These are phyloP conservation scores for Coemansia sp. DNA, from an alignment of 192 early-diverging fungal genomes.

Conservation along the genomic window DNA sequence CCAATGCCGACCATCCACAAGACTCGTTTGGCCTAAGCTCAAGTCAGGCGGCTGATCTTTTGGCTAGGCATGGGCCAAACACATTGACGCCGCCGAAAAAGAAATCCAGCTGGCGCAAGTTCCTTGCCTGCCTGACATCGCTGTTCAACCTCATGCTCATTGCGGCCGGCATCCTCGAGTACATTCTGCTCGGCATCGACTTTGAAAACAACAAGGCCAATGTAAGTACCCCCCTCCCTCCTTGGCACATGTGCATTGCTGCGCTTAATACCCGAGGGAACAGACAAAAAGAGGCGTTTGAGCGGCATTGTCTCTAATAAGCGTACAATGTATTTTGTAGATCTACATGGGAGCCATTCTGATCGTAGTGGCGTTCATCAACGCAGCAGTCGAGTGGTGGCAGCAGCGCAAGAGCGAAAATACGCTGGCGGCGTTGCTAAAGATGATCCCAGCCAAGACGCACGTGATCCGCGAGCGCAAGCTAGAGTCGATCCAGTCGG, in stretches of 20 bases:
- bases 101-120: conserved; percentile 72
- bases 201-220: conserved; percentile 71
- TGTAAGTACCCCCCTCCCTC: conserved; percentile 39
- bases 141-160: conserved; percentile 92
- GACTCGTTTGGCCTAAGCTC: conserved; percentile 69
- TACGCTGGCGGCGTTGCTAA: conserved; percentile 86
- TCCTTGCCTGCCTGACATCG: conserved; percentile 68
- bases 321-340: conserved; percentile 49
- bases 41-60: conserved; percentile 62
- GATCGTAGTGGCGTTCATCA: conserved; percentile 83
- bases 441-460: conserved; percentile 86
- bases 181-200: conserved; percentile 80
- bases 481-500: conserved; percentile 64
- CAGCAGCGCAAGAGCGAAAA: conserved; percentile 89
- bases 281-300: not conserved
- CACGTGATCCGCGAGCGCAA: conserved; percentile 77
- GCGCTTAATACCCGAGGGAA: not conserved
- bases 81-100: conserved; percentile 84
- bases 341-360: conserved; percentile 89
- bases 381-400: conserved; percentile 90
- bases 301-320: not conserved
- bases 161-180: conserved; percentile 76
- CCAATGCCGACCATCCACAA: conserved; percentile 63
- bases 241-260: not conserved
- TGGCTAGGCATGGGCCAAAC: conserved; percentile 78